phyloP scores from a whole-genome alignment of 1,284 basidiomycete genomes.

The Leccinum pachyderme region DNA sequence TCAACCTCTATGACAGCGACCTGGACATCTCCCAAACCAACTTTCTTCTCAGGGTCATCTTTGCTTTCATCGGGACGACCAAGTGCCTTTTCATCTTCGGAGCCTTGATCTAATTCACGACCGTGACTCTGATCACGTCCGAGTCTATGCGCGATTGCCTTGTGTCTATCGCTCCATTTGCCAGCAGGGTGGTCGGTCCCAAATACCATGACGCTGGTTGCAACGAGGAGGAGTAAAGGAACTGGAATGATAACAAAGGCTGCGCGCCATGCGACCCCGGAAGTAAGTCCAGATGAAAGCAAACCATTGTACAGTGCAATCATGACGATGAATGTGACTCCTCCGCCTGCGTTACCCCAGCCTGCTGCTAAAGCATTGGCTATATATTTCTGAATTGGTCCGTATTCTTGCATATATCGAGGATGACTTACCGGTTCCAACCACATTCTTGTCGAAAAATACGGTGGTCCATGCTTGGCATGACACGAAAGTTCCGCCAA shows the following conservation, averaged over 20 bases:
- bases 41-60: slow-evolving; percentile 16
- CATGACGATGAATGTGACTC: slow-evolving; percentile 62
- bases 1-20: slow-evolving; percentile 13
- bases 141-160: slow-evolving; percentile 26
- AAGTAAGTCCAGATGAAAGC: slow-evolving; percentile 38
- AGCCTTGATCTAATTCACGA: background rate
- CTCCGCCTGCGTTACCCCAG: slow-evolving; percentile 52
- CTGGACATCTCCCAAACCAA: slow-evolving; percentile 20
- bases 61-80: background rate
- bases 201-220: slow-evolving; percentile 44
- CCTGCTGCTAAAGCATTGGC: slow-evolving; percentile 54
- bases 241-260: slow-evolving; percentile 60
- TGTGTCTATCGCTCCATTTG: slow-evolving; percentile 54
- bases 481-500: slow-evolving; percentile 60
- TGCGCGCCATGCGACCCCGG: slow-evolving; percentile 55
- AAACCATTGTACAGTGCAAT: slow-evolving; percentile 52
- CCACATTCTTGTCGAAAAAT: slow-evolving; percentile 60
- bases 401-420: background rate
- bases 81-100: background rate
- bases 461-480: slow-evolving; percentile 59
- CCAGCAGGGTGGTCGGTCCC: slow-evolving; percentile 64
- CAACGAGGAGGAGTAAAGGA: slow-evolving; percentile 50
- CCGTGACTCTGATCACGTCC: background rate
- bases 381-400: background rate
- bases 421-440: slow-evolving; percentile 41